Conservation (phyloP, 176 grass and related monocot species). For the Saccharum officinarum region DNA sequence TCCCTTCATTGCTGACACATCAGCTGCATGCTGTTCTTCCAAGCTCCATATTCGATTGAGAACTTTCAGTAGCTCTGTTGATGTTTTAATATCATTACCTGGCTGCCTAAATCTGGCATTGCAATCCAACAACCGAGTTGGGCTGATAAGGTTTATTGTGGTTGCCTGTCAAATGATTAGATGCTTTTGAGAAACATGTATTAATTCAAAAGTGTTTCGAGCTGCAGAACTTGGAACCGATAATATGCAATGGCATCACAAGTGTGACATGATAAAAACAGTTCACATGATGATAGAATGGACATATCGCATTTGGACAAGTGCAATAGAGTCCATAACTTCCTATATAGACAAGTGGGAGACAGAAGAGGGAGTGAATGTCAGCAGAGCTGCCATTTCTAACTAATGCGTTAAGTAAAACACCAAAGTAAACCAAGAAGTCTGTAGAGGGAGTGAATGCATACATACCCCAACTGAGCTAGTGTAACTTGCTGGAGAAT, state of each 20-base stretch:
- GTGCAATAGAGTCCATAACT: not conserved
- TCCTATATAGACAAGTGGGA: not conserved
- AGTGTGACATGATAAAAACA: not conserved
- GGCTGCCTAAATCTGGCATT: slow-evolving; percentile 64
- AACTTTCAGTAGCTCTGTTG: slow-evolving; percentile 93
- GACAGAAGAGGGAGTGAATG: not conserved
- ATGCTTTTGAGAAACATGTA: slow-evolving; percentile 19
- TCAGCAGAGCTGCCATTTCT: not conserved
- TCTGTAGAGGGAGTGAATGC: not conserved
- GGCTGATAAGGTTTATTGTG: slow-evolving; percentile 66
- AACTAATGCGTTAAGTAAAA: slow-evolving; percentile 11
- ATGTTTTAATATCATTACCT: slow-evolving; percentile 72
- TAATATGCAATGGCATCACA: not conserved
- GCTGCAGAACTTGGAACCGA: slow-evolving; percentile 25
- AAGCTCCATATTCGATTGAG: slow-evolving; percentile 97
- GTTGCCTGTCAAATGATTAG: slow-evolving; percentile 55
- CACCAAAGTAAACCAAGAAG: slow-evolving; percentile 3
- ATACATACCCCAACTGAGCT: slow-evolving; percentile 79
- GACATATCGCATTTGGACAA: not conserved
- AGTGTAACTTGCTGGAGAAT: slow-evolving; percentile 79
- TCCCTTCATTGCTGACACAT: slow-evolving; percentile 70
- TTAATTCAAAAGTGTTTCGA: not conserved
- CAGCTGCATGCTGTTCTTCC: slow-evolving; percentile 90
- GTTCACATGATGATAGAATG: not conserved
- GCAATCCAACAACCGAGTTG: slow-evolving; percentile 59